phyloP scores from a whole-genome alignment of 371 early-diverging fungal species.

The Mortierella sp. region DNA sequence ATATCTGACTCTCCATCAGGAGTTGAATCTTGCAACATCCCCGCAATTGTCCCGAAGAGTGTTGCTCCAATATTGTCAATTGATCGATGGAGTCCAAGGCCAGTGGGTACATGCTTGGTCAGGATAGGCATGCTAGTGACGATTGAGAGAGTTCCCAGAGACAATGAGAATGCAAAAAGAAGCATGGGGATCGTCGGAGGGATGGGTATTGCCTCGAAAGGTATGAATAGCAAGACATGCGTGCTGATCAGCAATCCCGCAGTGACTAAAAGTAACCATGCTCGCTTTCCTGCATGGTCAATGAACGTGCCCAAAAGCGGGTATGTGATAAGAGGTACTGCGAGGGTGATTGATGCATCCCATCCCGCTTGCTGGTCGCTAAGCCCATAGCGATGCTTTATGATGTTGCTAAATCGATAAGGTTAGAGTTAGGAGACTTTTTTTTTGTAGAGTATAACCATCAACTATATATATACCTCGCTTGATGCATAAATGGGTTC shows the following conservation, averaged over 20 bases:
- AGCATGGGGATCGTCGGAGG: slow-evolving; percentile 58
- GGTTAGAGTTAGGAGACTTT: background rate
- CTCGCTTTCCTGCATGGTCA: slow-evolving; percentile 49
- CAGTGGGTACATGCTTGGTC: slow-evolving; percentile 58
- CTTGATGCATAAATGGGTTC: slow-evolving; percentile 56
- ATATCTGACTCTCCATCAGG: slow-evolving; percentile 35
- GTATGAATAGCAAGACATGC: slow-evolving; percentile 36
- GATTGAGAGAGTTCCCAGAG: slow-evolving; percentile 52
- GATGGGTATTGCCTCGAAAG: slow-evolving; percentile 27
- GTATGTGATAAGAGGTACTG: slow-evolving; percentile 44
- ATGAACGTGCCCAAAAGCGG: slow-evolving; percentile 53
- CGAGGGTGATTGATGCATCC: slow-evolving; percentile 45
- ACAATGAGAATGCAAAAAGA: slow-evolving; percentile 53
- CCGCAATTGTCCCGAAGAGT: slow-evolving; percentile 51
- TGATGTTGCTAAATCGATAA: slow-evolving; percentile 30
- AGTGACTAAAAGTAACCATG: slow-evolving; percentile 46
- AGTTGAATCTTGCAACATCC: slow-evolving; percentile 50
- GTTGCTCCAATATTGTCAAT: slow-evolving; percentile 60
- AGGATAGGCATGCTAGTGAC: slow-evolving; percentile 56
- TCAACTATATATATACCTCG: slow-evolving; percentile 24
- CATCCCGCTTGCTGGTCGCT: slow-evolving; percentile 46
- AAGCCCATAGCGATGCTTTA: slow-evolving; percentile 45
- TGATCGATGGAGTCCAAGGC: slow-evolving; percentile 54
- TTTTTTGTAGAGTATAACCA: background rate
- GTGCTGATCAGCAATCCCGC: slow-evolving; percentile 41